Conservation (phyloP, 2,329 filamentous ascomycete genomes). For the Monosporascus sp. region DNA sequence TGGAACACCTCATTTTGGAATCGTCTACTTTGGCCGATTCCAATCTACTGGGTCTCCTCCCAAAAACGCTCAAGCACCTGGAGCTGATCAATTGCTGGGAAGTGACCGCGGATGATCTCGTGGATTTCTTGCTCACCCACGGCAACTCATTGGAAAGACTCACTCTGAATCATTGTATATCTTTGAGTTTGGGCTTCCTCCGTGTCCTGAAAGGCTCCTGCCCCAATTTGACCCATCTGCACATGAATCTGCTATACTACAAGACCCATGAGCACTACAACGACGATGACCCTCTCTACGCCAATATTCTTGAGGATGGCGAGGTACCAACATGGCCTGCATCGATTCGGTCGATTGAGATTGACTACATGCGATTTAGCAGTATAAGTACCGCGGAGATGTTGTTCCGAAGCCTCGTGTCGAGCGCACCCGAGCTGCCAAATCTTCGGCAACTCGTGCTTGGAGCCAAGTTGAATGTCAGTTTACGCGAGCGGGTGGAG, state of each 20-base stretch:
- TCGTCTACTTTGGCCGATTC: constrained; percentile 68
- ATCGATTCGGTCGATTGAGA: constrained; percentile 64
- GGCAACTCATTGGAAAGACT: constrained; percentile 64
- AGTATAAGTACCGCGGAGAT: constrained; percentile 62
- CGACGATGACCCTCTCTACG: constrained; percentile 72
- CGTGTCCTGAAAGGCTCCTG: constrained; percentile 61
- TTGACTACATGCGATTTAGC: constrained; percentile 75
- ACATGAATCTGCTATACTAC: constrained; percentile 75
- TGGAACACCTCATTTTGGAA: constrained; percentile 67
- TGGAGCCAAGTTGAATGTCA: constrained; percentile 71
- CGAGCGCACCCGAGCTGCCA: constrained; percentile 61
- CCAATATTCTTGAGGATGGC: constrained; percentile 55
- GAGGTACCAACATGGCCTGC: constrained; percentile 76
- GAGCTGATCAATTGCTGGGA: constrained; percentile 76
- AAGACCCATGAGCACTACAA: constrained; percentile 61
- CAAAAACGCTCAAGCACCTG: constrained; percentile 59
- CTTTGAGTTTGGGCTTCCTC: constrained; percentile 71
- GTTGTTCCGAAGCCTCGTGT: constrained; percentile 74
- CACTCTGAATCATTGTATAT: constrained; percentile 71
- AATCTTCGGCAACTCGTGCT: constrained; percentile 66
- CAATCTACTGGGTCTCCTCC: constrained; percentile 62
- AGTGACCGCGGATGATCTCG: constrained; percentile 61
- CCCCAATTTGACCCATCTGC: constrained; percentile 63
- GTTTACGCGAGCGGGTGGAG: constrained; percentile 77
- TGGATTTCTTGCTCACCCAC: constrained; percentile 59